phyloP scores from a whole-genome alignment of 2,329 filamentous ascomycete species.

The Colletotrichum kahawae region DNA sequence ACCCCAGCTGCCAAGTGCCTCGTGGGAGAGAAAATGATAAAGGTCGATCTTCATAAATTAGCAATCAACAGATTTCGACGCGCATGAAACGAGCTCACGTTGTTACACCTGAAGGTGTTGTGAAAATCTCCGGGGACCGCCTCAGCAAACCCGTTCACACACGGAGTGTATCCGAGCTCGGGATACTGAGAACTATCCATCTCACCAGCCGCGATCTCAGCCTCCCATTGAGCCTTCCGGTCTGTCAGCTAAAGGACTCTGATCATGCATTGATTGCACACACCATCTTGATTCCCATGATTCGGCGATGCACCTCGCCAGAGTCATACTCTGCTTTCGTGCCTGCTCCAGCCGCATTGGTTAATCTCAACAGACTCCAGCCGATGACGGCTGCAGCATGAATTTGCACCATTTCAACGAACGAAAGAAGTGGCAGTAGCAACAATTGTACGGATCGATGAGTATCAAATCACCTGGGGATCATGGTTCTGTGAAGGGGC shows the following conservation, averaged over 20 bases:
- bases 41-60: constrained; percentile 31
- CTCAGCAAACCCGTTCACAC: constrained; percentile 46
- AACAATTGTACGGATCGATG: not conserved
- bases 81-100: constrained; percentile 33
- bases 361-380: constrained; percentile 25
- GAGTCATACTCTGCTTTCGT: constrained; percentile 26
- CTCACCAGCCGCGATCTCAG: constrained; percentile 35
- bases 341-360: constrained; percentile 26
- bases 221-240: constrained; percentile 35
- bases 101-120: constrained; percentile 53
- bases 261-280: not conserved
- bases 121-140: constrained; percentile 48
- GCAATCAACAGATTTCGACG: not conserved
- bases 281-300: constrained; percentile 31
- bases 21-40: constrained; percentile 41
- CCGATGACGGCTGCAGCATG: constrained; percentile 20
- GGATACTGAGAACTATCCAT: constrained; percentile 41
- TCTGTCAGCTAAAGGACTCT: constrained; percentile 10
- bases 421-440: not conserved
- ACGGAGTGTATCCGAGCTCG: constrained; percentile 42
- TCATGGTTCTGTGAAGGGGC: not conserved
- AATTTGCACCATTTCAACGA: constrained; percentile 25
- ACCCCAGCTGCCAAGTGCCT: constrained; percentile 35
- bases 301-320: constrained; percentile 25
- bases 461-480: not conserved